Percentiles rank a stretch among this genome's conserved stretches.
These are phyloP conservation scores for Neurospora sp. DNA, from an alignment of 495 filamentous ascomycete genomes.

Conservation along the genomic window DNA sequence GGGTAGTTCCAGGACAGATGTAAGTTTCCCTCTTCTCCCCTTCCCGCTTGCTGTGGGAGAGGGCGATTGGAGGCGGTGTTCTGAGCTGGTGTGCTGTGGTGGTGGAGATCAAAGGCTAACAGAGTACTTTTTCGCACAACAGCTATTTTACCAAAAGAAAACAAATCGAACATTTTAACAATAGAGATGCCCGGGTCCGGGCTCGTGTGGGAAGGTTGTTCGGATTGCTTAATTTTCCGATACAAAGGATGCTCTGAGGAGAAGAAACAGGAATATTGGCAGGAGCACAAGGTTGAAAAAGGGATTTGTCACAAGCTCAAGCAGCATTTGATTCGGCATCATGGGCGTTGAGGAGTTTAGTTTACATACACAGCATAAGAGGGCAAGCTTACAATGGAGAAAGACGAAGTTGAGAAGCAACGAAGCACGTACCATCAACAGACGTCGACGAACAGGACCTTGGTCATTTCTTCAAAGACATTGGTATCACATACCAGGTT, in stretches of 20 bases:
- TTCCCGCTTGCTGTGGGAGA: not conserved
- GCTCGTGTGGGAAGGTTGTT: slow-evolving; percentile 1
- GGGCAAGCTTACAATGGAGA: not conserved
- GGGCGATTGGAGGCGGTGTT: not conserved
- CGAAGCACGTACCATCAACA: not conserved
- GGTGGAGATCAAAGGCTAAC: slow-evolving; percentile 15
- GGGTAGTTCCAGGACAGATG: slow-evolving; percentile 87
- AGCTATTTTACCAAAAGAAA: slow-evolving; percentile 46
- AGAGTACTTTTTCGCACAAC: not conserved
- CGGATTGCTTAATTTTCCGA: not conserved
- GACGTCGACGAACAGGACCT: not conserved
- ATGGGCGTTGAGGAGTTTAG: not conserved
- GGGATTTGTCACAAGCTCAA: not conserved
- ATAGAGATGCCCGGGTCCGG: slow-evolving; percentile 31
- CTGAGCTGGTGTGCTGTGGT: not conserved
- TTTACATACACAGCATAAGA: not conserved
- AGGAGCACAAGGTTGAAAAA: not conserved
- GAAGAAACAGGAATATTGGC: not conserved
- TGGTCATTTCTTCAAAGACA: not conserved
- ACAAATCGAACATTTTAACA: slow-evolving; percentile 41
- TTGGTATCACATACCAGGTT: not conserved
- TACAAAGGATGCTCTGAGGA: not conserved
- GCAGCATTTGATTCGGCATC: not conserved
- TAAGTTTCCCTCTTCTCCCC: slow-evolving; percentile 36
- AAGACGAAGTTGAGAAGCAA: not conserved